A percentile compares a stretch with the other conserved stretches of the same genome.
These are phyloP conservation scores for Claviceps sp. DNA, from an alignment of 2,329 filamentous ascomycete genomes.

Conservation along the genomic window DNA sequence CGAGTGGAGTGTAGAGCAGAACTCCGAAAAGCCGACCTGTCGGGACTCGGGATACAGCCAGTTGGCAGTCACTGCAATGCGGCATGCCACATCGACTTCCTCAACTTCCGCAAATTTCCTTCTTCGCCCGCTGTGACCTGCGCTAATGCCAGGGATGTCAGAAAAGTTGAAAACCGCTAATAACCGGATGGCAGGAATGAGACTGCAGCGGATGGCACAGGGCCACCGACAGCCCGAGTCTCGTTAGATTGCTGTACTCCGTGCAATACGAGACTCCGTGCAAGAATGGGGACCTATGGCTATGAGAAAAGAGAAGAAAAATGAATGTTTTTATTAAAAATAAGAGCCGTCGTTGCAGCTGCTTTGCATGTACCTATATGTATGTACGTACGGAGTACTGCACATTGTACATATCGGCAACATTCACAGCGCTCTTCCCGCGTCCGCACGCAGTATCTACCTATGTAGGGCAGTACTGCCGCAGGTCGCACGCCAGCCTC, in stretches of 20 bases:
- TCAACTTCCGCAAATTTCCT: neutral
- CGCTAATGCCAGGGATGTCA: neutral
- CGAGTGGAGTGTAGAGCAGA: slow-evolving; percentile 9
- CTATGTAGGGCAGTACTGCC: neutral
- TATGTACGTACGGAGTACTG: no score
- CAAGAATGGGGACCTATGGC: neutral
- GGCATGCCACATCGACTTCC: neutral
- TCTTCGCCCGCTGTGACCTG: no score
- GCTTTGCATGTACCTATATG: neutral
- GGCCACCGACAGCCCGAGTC: neutral
- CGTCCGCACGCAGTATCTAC: no score
- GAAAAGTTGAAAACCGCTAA: neutral
- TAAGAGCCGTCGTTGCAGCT: neutral
- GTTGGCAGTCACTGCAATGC: neutral
- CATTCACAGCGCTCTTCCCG: no score
- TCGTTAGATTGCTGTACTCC: neutral
- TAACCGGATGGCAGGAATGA: neutral
- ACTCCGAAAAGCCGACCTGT: slow-evolving; percentile 20
- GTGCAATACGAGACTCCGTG: neutral
- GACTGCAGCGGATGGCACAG: neutral
- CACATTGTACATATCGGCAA: no score
- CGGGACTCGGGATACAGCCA: slow-evolving; percentile 9
- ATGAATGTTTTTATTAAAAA: neutral
- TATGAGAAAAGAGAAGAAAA: neutral
- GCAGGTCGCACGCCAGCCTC: neutral